Conservation (phyloP, 2,329 filamentous ascomycete species). For the Penicillium carneum region DNA sequence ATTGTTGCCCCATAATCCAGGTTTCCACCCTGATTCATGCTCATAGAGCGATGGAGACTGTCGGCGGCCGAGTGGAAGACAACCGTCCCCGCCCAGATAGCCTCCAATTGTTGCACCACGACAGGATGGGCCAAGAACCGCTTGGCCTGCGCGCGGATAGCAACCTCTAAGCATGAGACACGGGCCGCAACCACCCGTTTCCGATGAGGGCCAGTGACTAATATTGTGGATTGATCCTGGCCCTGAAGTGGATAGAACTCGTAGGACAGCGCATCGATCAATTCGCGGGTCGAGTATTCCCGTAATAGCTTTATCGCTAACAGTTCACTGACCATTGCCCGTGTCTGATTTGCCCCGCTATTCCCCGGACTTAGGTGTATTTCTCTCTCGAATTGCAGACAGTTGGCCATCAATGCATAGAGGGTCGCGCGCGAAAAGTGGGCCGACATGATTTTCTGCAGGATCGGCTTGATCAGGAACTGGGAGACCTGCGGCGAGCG, state of each 20-base stretch:
- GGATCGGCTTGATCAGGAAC: slow-evolving; percentile 93
- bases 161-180: slow-evolving; percentile 89
- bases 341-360: slow-evolving; percentile 80
- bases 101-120: slow-evolving; percentile 92
- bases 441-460: slow-evolving; percentile 80
- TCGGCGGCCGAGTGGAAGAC: slow-evolving; percentile 92
- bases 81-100: slow-evolving; percentile 94
- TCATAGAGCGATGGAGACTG: slow-evolving; percentile 73
- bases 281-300: slow-evolving; percentile 85
- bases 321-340: slow-evolving; percentile 88
- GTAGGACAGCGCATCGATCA: slow-evolving; percentile 93
- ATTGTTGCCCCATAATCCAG: slow-evolving; percentile 39
- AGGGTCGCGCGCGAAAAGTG: slow-evolving; percentile 87
- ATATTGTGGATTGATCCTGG: slow-evolving; percentile 60
- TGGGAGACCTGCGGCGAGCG: slow-evolving; percentile 95
- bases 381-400: slow-evolving; percentile 90
- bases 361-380: slow-evolving; percentile 81
- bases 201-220: slow-evolving; percentile 47
- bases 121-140: slow-evolving; percentile 89
- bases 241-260: slow-evolving; percentile 94
- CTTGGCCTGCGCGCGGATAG: slow-evolving; percentile 90
- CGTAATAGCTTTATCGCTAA: slow-evolving; percentile 87
- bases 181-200: slow-evolving; percentile 69
- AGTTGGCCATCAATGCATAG: slow-evolving; percentile 91
- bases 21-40: slow-evolving; percentile 39